These are phyloP conservation scores for Nephromyces sp. DNA, from an alignment of 169 alveolate species.

Conservation along the genomic window DNA sequence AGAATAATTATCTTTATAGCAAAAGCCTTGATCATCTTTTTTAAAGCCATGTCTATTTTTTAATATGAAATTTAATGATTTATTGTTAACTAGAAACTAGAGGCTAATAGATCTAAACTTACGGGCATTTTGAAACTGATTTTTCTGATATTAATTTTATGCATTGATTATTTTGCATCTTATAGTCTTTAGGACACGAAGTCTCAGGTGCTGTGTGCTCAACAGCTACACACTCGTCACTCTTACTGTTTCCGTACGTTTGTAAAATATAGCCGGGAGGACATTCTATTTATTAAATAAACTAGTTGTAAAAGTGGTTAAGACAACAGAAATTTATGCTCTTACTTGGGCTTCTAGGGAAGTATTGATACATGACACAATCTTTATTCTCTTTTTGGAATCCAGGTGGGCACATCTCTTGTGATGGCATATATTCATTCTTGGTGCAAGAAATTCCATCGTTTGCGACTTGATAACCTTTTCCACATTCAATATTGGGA, in stretches of 20 bases:
- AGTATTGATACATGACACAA: not conserved
- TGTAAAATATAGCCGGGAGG: not conserved
- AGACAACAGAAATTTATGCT: too few relatives aligned
- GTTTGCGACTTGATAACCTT: not conserved
- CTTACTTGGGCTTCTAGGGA: not conserved
- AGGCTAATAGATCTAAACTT: not conserved
- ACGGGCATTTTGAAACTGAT: not conserved
- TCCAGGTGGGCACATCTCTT: not conserved
- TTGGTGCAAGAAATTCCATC: not conserved
- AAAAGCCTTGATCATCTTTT: not conserved
- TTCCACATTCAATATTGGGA: not conserved
- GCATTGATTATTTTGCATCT: not conserved
- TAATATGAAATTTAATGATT: not conserved
- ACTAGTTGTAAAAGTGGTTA: too few relatives aligned
- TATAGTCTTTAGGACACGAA: not conserved
- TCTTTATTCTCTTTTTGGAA: not conserved
- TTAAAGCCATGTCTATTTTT: not conserved
- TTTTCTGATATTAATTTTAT: not conserved
- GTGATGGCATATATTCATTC: not conserved
- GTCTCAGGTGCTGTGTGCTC: not conserved
- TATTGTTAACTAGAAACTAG: not conserved
- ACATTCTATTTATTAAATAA: too few relatives aligned
- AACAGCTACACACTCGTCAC: not conserved
- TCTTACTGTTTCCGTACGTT: not conserved
- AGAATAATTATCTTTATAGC: not conserved